Evolutionary conservation across 2,329 filamentous ascomycete species (phyloP), one percentile per base, ranked within the genome.

Genomic region (Alternaria atra): DNA sequence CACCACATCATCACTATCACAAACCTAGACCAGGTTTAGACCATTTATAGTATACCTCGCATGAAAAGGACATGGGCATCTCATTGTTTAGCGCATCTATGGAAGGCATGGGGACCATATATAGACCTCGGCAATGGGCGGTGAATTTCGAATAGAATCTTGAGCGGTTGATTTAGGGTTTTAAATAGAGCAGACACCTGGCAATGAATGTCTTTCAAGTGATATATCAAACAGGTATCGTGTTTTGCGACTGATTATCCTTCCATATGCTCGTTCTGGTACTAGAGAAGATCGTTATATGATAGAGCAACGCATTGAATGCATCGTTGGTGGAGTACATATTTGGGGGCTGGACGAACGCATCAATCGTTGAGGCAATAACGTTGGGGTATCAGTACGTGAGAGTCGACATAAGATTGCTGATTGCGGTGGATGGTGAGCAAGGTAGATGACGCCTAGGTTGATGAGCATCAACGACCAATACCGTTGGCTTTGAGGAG

Each of bases 401-500:
- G 29, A 9, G 10, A 43, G 32, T n/a, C 20, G 30, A 43, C 42
- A 29, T 30, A n/a, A 39, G 25, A 34, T n/a, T 46, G n/a, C 20
- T 35, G 48, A 39, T 46, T 61, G 61, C 29, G 59, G 46, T 3
- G 53, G 32, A 51, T 65, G 54, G 17, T 69, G 35, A 8, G 58
- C 57, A 44, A 74, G 68, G 40, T 72, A 72, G 10, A 66, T 58
- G 34, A 64, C 72, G 55, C 59, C 73, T 74, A 64, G 50, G 60
- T 57, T 44, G 61, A 63, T 65, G 60, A 71, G 59, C 61, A 73
- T 76, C 71, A 76, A 69, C 64, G 62, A 60, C 64, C 59, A 12
- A 69, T 58, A 34, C 61, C 62, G 52, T 42, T 55, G 50, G 54
- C 66, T 44, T 74, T 75, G 58, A 84, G 81, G 48, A 84, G 78